A percentile compares a stretch with the other conserved stretches of the same genome.
phyloP scores from a whole-genome alignment of 768 basidiomycete genomes.

The Mrakia frigida region DNA sequence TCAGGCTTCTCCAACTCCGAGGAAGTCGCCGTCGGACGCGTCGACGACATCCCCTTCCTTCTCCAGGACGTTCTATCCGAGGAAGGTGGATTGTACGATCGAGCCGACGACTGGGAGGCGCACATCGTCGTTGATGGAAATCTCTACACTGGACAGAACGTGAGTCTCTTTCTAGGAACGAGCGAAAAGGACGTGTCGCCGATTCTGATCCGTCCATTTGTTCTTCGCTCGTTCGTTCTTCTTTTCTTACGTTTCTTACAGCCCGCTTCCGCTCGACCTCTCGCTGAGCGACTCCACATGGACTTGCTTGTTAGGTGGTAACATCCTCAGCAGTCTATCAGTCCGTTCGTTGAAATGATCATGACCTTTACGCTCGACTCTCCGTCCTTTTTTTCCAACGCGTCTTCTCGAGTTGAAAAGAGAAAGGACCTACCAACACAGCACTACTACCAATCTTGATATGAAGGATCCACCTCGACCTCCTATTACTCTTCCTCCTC shows the following conservation, averaged over 20 bases:
- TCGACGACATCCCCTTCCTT: not conserved
- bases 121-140: not conserved
- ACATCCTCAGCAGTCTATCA: too few relatives aligned
- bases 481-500: too few relatives aligned
- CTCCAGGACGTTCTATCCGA: not conserved
- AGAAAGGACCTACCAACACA: too few relatives aligned
- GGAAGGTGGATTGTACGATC: not conserved
- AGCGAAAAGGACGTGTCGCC: too few relatives aligned
- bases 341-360: too few relatives aligned
- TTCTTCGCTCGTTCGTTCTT: not conserved
- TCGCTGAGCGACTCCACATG: not conserved
- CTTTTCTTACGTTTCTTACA: not conserved
- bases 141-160: constrained; percentile 6
- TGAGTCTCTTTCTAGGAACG: not conserved
- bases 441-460: too few relatives aligned
- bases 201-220: not conserved
- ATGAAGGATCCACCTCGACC: too few relatives aligned
- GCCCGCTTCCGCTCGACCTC: not conserved
- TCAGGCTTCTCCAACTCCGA: not conserved
- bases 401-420: too few relatives aligned
- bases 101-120: not conserved
- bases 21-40: not conserved
- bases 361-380: too few relatives aligned
- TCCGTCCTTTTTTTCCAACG: too few relatives aligned
- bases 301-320: not conserved